Conservation (phyloP, 108 stramenopile species). For the Pseudonitzschia multiseries region DNA sequence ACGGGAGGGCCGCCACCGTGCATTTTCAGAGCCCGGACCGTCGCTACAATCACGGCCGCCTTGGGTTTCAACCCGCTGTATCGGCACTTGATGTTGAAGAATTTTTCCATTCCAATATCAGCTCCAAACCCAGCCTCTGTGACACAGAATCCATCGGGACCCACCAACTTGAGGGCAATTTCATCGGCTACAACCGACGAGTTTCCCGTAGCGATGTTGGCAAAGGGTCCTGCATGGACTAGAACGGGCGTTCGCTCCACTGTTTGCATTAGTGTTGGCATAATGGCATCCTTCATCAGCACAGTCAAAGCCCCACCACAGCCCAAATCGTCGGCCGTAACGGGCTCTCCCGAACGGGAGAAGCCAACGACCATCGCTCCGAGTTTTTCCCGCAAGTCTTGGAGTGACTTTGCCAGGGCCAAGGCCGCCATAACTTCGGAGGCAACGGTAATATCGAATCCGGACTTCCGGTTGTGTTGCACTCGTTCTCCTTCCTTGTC, state of each 20-base stretch:
- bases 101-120: slow-evolving; percentile 98
- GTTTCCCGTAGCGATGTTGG: slow-evolving; percentile 97
- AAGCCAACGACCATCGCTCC: slow-evolving; percentile 94
- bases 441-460: slow-evolving; percentile 99
- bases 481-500: slow-evolving; percentile 50
- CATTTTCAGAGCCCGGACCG: slow-evolving; percentile 98
- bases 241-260: slow-evolving; percentile 96
- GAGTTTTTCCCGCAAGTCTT: slow-evolving; percentile 90
- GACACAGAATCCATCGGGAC: slow-evolving; percentile 92
- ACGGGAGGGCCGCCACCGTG: slow-evolving; percentile 98
- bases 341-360: slow-evolving; percentile 56
- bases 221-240: slow-evolving; percentile 98
- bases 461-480: slow-evolving; percentile 81
- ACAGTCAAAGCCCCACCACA: slow-evolving; percentile 96
- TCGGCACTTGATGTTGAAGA: slow-evolving; percentile 99
- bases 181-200: slow-evolving; percentile 95
- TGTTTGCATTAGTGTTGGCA: slow-evolving; percentile 98
- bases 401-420: slow-evolving; percentile 86
- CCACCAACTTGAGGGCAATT: slow-evolving; percentile 89
- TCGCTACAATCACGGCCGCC: slow-evolving; percentile 97
- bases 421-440: slow-evolving; percentile 98
- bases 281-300: slow-evolving; percentile 95
- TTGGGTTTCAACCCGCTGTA: slow-evolving; percentile 87
- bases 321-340: slow-evolving; percentile 98
- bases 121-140: slow-evolving; percentile 99